Percentiles rank a stretch among this genome's conserved stretches.
Evolutionary conservation across 1,139 yeast genomes (phyloP).

Genomic region (Pichia sp.): DNA sequence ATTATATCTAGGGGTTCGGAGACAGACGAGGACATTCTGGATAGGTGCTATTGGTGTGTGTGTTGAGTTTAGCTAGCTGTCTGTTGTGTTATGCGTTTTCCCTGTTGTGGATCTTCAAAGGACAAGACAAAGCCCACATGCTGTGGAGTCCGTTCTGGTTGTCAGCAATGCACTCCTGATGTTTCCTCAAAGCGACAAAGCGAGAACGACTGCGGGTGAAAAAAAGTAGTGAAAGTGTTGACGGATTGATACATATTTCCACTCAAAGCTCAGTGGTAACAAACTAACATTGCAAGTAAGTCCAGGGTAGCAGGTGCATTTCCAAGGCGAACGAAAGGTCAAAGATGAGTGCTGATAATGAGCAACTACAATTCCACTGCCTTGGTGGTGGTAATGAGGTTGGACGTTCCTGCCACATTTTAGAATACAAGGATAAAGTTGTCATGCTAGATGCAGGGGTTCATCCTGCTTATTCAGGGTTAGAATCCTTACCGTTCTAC

Average conservation of each 20-base stretch:
- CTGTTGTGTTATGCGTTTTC: too few relatives aligned
- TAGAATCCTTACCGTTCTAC: conserved; percentile 87
- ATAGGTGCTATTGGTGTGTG: background rate
- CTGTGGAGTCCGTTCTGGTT: background rate
- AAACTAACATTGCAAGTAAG: background rate
- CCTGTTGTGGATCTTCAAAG: too few relatives aligned
- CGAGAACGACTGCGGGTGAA: conserved; percentile 1
- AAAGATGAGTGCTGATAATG: conserved; percentile 13
- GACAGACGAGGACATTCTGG: conserved; percentile 20
- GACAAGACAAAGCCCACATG: too few relatives aligned
- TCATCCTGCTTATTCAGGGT: conserved; percentile 91
- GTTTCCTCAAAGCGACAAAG: background rate
- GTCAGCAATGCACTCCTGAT: background rate
- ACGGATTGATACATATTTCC: background rate
- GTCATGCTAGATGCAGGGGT: conserved; percentile 98
- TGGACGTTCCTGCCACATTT: conserved; percentile 91
- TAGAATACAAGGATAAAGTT: conserved; percentile 91
- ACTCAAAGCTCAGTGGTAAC: background rate
- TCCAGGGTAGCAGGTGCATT: too few relatives aligned
- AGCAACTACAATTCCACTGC: conserved; percentile 57
- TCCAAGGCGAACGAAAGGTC: background rate
- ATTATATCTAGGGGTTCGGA: conserved; percentile 83
- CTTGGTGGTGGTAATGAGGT: conserved; percentile 99
- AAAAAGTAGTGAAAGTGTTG: background rate
- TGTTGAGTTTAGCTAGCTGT: background rate